Conservation (phyloP, 805 yeast genomes). For the Lipomyces japonicus region DNA sequence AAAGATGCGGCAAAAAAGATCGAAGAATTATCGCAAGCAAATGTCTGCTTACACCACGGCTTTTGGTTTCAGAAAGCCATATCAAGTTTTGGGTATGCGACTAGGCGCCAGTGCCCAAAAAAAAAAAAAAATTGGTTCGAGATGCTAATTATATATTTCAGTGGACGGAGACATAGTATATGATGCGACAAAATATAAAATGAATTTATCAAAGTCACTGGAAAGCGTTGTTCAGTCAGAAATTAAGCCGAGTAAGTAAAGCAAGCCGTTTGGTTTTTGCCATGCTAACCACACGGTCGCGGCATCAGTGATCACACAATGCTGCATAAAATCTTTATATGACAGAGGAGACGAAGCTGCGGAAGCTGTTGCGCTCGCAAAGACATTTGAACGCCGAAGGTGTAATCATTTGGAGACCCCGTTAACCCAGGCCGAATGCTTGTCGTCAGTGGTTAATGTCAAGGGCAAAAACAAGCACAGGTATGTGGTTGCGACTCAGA, state of each 20-base stretch:
- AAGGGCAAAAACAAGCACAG: conserved; percentile 84
- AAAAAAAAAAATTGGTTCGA: neutral
- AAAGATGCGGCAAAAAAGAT: conserved; percentile 91
- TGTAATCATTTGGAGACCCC: conserved; percentile 73
- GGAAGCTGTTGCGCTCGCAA: conserved; percentile 75
- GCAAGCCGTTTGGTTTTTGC: neutral
- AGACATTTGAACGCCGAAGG: conserved; percentile 81
- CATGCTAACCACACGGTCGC: neutral
- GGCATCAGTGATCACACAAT: conserved; percentile 76
- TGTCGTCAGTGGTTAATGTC: conserved; percentile 61
- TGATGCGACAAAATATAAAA: conserved; percentile 62
- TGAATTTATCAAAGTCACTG: conserved; percentile 77
- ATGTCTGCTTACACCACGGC: conserved; percentile 79
- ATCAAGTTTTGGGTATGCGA: conserved; percentile 59
- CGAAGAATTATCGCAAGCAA: conserved; percentile 89
- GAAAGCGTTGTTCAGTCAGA: conserved; percentile 79
- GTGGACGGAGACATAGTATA: conserved; percentile 77
- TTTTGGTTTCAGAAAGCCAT: conserved; percentile 91
- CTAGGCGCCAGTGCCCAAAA: neutral
- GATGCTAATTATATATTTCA: neutral
- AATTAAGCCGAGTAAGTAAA: conserved; percentile 55
- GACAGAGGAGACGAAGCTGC: conserved; percentile 46
- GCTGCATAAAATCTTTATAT: conserved; percentile 86
- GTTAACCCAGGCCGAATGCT: conserved; percentile 67
- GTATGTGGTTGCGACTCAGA: conserved; percentile 83